These are phyloP conservation scores for Phlyctochytrium arcticum DNA, from an alignment of 192 early-diverging fungal species.

Conservation along the genomic window DNA sequence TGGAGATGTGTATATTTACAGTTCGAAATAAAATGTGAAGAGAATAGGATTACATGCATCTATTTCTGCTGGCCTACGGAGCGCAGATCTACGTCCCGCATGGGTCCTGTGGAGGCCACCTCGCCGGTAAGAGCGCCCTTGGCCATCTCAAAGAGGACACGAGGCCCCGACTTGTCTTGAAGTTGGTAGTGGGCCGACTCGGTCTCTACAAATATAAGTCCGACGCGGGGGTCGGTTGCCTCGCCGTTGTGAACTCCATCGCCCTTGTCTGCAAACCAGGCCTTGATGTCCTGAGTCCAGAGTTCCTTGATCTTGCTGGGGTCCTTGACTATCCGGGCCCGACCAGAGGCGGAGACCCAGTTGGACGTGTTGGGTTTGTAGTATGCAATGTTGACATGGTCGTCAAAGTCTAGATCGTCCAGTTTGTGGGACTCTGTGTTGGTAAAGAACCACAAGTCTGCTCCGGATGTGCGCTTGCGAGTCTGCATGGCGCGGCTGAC, in stretches of 20 bases:
- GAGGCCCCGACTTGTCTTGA: conserved; percentile 10
- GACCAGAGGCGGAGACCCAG: conserved; percentile 45
- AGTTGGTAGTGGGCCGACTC: conserved; percentile 19
- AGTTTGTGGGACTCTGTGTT: conserved; percentile 46
- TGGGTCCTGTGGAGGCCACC: conserved; percentile 1
- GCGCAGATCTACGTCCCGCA: too few relatives aligned
- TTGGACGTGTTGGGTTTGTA: conserved; percentile 28
- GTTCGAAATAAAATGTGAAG: too few relatives aligned
- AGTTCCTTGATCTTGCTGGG: conserved; percentile 35
- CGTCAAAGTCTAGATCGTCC: conserved; percentile 39
- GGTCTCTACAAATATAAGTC: conserved; percentile 38
- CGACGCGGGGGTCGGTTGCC: conserved; percentile 42
- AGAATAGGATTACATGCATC: too few relatives aligned
- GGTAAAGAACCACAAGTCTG: conserved; percentile 38
- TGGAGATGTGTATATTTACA: too few relatives aligned
- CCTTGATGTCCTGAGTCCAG: conserved; percentile 26
- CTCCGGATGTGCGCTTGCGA: conserved; percentile 8
- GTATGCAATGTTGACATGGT: conserved; percentile 42
- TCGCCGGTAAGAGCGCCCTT: conserved; percentile 3
- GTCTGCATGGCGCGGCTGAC: conserved; percentile 28
- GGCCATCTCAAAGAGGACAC: conserved; percentile 13
- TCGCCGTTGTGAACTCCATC: conserved; percentile 45
- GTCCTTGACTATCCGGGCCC: conserved; percentile 36
- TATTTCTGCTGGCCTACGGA: too few relatives aligned
- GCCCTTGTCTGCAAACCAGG: conserved; percentile 45